Evolutionary conservation across 148 eudicot genomes (phyloP).

Genomic region (Fagopyrum homotropicum): DNA sequence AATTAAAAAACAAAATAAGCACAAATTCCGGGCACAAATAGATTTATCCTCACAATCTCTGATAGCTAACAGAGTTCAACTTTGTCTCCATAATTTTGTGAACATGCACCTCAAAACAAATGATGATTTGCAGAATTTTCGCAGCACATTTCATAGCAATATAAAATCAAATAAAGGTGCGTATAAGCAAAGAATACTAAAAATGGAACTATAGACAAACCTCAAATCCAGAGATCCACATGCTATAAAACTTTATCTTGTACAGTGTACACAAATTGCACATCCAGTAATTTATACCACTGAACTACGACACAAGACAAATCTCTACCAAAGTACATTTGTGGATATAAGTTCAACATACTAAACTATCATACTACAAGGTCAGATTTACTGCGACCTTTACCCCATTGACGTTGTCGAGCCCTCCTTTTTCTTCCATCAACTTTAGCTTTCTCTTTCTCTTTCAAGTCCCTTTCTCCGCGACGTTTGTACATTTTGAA

Average conservation of each 20-base stretch:
- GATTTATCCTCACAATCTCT: background rate
- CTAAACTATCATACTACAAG: constrained; percentile 9
- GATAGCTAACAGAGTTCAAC: background rate
- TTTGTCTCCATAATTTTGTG: background rate
- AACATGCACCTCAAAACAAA: background rate
- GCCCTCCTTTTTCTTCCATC: constrained; percentile 82
- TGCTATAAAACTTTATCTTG: background rate
- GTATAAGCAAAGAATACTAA: background rate
- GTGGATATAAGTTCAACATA: background rate
- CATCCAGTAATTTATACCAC: background rate
- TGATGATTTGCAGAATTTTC: background rate
- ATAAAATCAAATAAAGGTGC: too few species aligned
- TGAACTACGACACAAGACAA: background rate
- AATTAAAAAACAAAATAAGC: background rate
- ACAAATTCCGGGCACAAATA: background rate
- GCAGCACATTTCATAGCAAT: background rate
- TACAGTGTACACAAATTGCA: too few species aligned
- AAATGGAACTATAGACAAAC: background rate
- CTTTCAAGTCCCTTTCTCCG: constrained; percentile 87
- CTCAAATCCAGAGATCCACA: background rate
- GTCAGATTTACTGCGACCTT: constrained; percentile 37
- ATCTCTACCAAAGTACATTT: background rate
- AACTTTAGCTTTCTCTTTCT: constrained; percentile 57
- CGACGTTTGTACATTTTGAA: constrained; percentile 95
- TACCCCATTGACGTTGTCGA: constrained; percentile 60